Percentiles rank a stretch among this genome's conserved stretches.
Conservation (phyloP, 805 yeast genomes). For the Ogataea zsoltii region DNA sequence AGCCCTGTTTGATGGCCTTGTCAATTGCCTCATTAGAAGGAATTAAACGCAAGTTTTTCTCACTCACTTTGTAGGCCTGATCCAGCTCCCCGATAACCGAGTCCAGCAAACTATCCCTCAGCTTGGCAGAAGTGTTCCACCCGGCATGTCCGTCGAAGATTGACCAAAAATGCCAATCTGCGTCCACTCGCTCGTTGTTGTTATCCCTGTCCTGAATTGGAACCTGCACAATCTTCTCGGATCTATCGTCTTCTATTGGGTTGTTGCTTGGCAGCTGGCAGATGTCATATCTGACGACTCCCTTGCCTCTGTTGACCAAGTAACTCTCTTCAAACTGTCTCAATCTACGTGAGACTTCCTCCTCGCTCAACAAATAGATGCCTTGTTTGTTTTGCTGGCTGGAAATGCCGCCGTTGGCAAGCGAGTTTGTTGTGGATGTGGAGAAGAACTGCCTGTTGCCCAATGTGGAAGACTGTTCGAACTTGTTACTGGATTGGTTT, state of each 20-base stretch:
- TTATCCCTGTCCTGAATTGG: conserved; percentile 65
- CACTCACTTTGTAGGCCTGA: conserved; percentile 58
- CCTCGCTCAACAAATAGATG: conserved; percentile 58
- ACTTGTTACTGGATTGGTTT: conserved; percentile 11
- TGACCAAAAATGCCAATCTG: conserved; percentile 94
- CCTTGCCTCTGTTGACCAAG: conserved; percentile 78
- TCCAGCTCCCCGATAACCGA: conserved; percentile 78
- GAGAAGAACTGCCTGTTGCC: conserved; percentile 33
- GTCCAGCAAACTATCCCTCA: conserved; percentile 75
- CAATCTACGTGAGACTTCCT: conserved; percentile 68
- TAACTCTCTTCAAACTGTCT: conserved; percentile 80
- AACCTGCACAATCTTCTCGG: conserved; percentile 76
- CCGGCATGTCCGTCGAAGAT: conserved; percentile 98
- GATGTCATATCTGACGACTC: conserved; percentile 84
- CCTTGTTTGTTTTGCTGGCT: conserved; percentile 48
- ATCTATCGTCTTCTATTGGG: conserved; percentile 92
- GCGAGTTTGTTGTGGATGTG: conserved; percentile 41
- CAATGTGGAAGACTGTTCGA: conserved; percentile 13
- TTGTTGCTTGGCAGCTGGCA: conserved; percentile 88
- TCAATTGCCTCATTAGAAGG: conserved; percentile 74
- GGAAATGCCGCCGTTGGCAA: conserved; percentile 43
- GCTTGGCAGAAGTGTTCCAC: conserved; percentile 85
- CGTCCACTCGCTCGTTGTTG: conserved; percentile 42
- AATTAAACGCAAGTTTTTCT: conserved; percentile 51
- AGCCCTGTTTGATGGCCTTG: conserved; percentile 77